Evolutionary conservation across 352 stramenopile genomes (phyloP).

Genomic region (Pythium phragmiticola): DNA sequence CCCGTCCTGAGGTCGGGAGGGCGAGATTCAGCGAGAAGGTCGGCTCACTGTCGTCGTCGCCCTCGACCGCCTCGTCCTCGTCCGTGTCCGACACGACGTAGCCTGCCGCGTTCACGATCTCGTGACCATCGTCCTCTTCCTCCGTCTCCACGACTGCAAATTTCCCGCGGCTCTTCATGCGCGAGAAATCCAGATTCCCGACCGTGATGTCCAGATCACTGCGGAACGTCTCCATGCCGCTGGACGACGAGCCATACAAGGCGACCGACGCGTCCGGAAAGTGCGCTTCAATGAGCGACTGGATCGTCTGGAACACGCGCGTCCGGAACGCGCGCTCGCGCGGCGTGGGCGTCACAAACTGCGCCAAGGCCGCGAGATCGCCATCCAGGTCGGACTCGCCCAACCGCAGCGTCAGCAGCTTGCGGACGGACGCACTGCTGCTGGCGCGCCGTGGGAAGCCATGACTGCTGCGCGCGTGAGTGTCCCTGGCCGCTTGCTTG

Average conservation of each 20-base stretch:
- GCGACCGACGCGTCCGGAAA: slow-evolving; percentile 51
- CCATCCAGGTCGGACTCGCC: slow-evolving; percentile 30
- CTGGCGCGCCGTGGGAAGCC: neutral
- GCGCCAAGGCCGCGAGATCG: slow-evolving; percentile 47
- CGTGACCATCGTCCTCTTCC: neutral
- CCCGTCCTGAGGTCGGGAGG: slow-evolving; percentile 14
- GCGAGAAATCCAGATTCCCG: slow-evolving; percentile 37
- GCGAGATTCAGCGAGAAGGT: slow-evolving; percentile 71
- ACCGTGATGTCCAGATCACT: slow-evolving; percentile 78
- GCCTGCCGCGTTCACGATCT: neutral
- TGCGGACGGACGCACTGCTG: slow-evolving; percentile 5
- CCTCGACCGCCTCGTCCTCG: slow-evolving; percentile 9
- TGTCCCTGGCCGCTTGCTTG: neutral
- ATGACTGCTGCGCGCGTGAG: neutral
- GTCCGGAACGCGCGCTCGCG: slow-evolving; percentile 41
- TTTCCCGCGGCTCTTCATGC: neutral
- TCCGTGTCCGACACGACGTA: slow-evolving; percentile 12
- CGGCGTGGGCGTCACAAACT: slow-evolving; percentile 42
- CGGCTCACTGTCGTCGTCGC: slow-evolving; percentile 34
- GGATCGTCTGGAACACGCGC: slow-evolving; percentile 45
- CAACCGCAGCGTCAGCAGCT: slow-evolving; percentile 16
- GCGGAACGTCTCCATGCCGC: slow-evolving; percentile 66
- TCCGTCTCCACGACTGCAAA: slow-evolving; percentile 3
- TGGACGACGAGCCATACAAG: slow-evolving; percentile 73
- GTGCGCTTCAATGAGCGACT: slow-evolving; percentile 34